A percentile compares a stretch with the other conserved stretches of the same genome.
Evolutionary conservation across 1,139 yeast genomes (phyloP).

Genomic region (Trichomonascaceae sp.): DNA sequence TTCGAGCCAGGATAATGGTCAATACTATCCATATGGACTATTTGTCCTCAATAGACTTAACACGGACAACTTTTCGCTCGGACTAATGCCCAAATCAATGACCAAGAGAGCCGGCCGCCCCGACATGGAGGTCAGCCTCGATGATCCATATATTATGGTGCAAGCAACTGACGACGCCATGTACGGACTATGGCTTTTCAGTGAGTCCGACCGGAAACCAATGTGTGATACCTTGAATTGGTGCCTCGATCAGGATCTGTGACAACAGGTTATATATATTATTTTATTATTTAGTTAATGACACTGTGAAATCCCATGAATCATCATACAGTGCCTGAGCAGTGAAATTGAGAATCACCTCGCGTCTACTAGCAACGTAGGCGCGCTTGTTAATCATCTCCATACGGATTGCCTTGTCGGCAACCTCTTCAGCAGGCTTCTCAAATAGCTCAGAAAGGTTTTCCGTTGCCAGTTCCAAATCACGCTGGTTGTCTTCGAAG

Average conservation of each 20-base stretch:
- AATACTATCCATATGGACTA: conserved; percentile 55
- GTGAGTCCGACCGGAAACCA: conserved; percentile 57
- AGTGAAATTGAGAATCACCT: conserved; percentile 24
- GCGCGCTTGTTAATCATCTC: conserved; percentile 25
- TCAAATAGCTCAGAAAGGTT: conserved; percentile 58
- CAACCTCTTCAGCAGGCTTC: conserved; percentile 22
- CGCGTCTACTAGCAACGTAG: conserved; percentile 25
- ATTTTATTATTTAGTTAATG: background rate
- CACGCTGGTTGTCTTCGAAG: conserved; percentile 64
- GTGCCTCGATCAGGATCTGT: conserved; percentile 17
- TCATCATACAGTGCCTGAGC: conserved; percentile 23
- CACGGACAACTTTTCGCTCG: conserved; percentile 70
- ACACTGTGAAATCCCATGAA: conserved; percentile 19
- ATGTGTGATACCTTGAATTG: conserved; percentile 47
- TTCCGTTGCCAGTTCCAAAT: conserved; percentile 64
- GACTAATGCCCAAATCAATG: conserved; percentile 49
- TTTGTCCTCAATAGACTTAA: conserved; percentile 62
- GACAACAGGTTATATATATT: background rate
- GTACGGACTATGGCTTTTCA: conserved; percentile 82
- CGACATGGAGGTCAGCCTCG: conserved; percentile 63
- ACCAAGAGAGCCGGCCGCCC: conserved; percentile 30
- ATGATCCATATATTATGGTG: conserved; percentile 69
- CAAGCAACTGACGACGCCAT: conserved; percentile 66
- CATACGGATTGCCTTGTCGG: conserved; percentile 16
- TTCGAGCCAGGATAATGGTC: conserved; percentile 12